Evolutionary conservation across 805 yeast species (phyloP), one percentile per base, ranked within the genome.

Genomic region (Kluyveromyces siamensis): DNA sequence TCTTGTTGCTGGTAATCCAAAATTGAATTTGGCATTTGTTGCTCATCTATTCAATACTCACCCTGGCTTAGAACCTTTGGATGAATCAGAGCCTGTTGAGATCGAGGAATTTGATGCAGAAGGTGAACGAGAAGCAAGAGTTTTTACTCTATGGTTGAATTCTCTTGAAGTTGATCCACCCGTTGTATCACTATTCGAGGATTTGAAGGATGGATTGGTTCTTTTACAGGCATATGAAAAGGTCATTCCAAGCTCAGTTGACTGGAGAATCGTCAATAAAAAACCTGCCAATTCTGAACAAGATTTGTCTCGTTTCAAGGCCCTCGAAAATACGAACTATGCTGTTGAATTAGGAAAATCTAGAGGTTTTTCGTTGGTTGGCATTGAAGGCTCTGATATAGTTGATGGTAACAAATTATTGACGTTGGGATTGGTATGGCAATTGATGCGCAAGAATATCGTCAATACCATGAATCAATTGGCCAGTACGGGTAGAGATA

Each of bases 91-190:
- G 67, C 84, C 82, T 59, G 87, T 93, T 27, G 98, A 90, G 65
- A 87, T 93, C 58, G 99, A 93, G 72, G 98, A 88, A 57, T 93
- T 93, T 62, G 99, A 93, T 66, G 99, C 99, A 25, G 99, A 93
- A 71, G 99, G 99, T 54, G 99, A 93, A 72, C 86, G 99, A 72
- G 99, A 93, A 72, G 99, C 99, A 2, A 80, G 99, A 68, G 99
- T 93, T 11, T 93, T 93, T 71, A 93, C 99, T 6, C 72, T 93
- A 61, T 93, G 99, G 99, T 79, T 93, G 63, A 93, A 93, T 70
- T 88, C 96, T 1, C 76, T 93, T 60, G 98, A 93, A 56, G 98
- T 93, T 14, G 93, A 90, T 54, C 97, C 98, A 27, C 87, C 96
- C 25, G 91, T 93, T 51, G 88, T 88, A 45, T 81, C 85, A 14